These are phyloP conservation scores for Lactarius akahatsu DNA, from an alignment of 768 basidiomycete species.

Conservation along the genomic window DNA sequence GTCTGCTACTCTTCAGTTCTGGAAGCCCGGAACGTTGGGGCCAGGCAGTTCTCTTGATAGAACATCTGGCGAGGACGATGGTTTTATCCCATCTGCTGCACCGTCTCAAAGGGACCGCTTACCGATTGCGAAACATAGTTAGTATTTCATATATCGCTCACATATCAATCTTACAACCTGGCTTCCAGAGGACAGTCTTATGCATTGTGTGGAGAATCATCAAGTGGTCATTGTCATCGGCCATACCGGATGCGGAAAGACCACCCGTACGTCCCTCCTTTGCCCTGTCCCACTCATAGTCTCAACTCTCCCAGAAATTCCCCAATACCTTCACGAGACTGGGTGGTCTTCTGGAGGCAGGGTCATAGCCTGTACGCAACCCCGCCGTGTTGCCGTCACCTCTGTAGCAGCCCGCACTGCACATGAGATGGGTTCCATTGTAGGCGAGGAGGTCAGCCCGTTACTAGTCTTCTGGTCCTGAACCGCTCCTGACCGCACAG, in stretches of 20 bases:
- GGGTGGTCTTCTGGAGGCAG: constrained; percentile 87
- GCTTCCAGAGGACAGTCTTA: constrained; percentile 63
- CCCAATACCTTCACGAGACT: constrained; percentile 90
- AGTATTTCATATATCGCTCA: constrained; percentile 31
- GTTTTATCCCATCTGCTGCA: constrained; percentile 64
- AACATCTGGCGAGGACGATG: constrained; percentile 71
- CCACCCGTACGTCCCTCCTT: constrained; percentile 69
- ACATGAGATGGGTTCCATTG: constrained; percentile 80
- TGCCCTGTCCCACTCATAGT: neutral
- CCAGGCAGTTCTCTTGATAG: constrained; percentile 90
- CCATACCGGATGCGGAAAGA: constrained; percentile 97
- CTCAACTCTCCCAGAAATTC: constrained; percentile 62
- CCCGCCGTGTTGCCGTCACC: constrained; percentile 90
- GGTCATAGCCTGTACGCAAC: constrained; percentile 91
- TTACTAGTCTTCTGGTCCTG: constrained; percentile 80
- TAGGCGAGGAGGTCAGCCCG: constrained; percentile 79
- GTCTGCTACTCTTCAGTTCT: constrained; percentile 62
- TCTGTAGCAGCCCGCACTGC: constrained; percentile 91
- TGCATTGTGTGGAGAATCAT: constrained; percentile 82
- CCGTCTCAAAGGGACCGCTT: constrained; percentile 63
- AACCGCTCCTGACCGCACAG: constrained; percentile 79
- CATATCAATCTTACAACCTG: constrained; percentile 10
- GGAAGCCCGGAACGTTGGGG: constrained; percentile 84
- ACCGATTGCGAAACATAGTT: constrained; percentile 90
- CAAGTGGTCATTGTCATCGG: constrained; percentile 88